Evolutionary conservation across 108 stramenopile species (phyloP), one percentile per base, ranked within the genome.

Genomic region (Conticribra guillardii): DNA sequence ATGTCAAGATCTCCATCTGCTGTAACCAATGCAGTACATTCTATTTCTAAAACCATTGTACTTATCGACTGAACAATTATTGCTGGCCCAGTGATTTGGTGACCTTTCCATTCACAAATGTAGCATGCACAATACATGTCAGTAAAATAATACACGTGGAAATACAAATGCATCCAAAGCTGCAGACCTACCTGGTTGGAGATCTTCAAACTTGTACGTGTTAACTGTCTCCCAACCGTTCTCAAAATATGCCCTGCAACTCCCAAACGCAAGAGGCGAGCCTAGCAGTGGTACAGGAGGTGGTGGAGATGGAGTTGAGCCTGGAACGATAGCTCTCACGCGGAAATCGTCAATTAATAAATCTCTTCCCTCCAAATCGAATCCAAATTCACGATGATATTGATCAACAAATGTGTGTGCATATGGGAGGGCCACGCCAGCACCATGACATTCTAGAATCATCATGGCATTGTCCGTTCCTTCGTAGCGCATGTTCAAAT

Each of bases 391-490:
- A 34, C 96, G 83, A 56, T 83, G 68, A 63, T 97, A 97, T 52
- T 85, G 56, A 11, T 83, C 83, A 8, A 71, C 44, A 65, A 96
- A 96, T 28, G 83, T 70, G 4, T 76, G 62, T 22, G 79, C 91
- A 63, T 89, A 89, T 31, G 88, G 83, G 5, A 84, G 52, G 53
- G 65, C 4, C 15, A 21, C 23, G 29, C 64, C 54, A 28, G 41
- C 49, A 56, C 52, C 60, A 23, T 22, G 46, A 14, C 32, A 33
- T 50, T 74, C 70, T 31, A 31, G 64, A 23, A 94, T 91, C 97
- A 98, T 97, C 51, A 96, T 87, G 19, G 97, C 93, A 57, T 89
- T 98, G 64, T 99, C 99, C 0, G 99, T 98, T 26, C 99, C 99
- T 60, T 92, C 70, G 71, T 95, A 99, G 3, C 99, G 85, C 75